A percentile compares a stretch with the other conserved stretches of the same genome.
Evolutionary conservation across 176 grass and related monocot genomes (phyloP).

Genomic region (Rhipidocladum racemiflorum): DNA sequence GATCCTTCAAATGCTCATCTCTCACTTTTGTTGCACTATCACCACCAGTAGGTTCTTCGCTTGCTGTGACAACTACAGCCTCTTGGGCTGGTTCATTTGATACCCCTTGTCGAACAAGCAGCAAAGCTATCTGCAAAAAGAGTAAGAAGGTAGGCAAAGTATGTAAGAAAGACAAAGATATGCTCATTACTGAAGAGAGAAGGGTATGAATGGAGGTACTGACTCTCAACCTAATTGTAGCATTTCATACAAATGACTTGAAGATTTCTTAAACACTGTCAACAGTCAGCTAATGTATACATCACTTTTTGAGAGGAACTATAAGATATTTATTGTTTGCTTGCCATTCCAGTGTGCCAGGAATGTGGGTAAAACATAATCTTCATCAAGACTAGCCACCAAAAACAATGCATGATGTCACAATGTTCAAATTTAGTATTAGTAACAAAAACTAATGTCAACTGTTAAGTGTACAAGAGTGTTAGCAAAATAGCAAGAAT

Average conservation of each 20-base stretch:
- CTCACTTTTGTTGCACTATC: constrained; percentile 12
- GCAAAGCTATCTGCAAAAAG: constrained; percentile 69
- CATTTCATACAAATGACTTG: constrained; percentile 14
- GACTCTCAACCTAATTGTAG: not conserved
- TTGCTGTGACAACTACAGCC: constrained; percentile 23
- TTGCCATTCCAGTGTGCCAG: not conserved
- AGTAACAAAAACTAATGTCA: constrained; percentile 5
- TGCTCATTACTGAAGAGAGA: not conserved
- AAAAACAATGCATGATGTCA: not conserved
- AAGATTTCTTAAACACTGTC: constrained; percentile 11
- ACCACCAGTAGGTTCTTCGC: constrained; percentile 30
- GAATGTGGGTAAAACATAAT: not conserved
- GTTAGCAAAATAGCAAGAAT: not conserved
- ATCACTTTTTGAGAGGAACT: not conserved
- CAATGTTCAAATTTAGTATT: not conserved
- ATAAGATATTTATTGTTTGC: not conserved
- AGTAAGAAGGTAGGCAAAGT: constrained; percentile 25
- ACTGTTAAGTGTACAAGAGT: not conserved
- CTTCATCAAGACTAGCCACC: not conserved
- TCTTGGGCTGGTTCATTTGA: constrained; percentile 51
- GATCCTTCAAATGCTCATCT: constrained; percentile 47
- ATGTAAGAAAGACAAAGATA: constrained; percentile 5
- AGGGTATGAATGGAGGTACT: constrained; percentile 7
- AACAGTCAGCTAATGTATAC: not conserved
- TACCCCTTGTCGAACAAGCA: constrained; percentile 72